A percentile compares a stretch with the other conserved stretches of the same genome.
Conservation (phyloP, 2,329 filamentous ascomycete species). For the Cytospora paraplurivora region DNA sequence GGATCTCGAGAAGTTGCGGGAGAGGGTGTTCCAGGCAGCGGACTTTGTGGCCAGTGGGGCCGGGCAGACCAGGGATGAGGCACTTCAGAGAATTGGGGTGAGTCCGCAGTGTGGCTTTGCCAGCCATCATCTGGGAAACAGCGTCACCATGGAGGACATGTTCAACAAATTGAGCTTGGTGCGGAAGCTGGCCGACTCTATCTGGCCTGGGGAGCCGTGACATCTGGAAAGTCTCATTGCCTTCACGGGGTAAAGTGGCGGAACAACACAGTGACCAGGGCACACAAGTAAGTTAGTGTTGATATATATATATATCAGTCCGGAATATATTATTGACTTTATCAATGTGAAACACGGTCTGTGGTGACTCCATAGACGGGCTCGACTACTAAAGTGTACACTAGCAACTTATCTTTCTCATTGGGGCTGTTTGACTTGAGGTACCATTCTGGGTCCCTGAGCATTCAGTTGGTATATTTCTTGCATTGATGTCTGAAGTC, state of each 20-base stretch:
- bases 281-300: too few relatives aligned
- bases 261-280: too few relatives aligned
- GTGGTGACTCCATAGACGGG: too few relatives aligned
- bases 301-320: too few relatives aligned
- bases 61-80: conserved; percentile 62
- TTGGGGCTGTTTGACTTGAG: too few relatives aligned
- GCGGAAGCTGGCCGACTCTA: conserved; percentile 63
- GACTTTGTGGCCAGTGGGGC: conserved; percentile 67
- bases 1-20: conserved; percentile 56
- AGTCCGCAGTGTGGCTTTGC: conserved; percentile 73
- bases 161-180: conserved; percentile 70
- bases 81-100: conserved; percentile 65
- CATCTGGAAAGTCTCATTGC: conserved; percentile 11
- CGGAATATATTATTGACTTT: too few relatives aligned
- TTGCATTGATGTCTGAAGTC: too few relatives aligned
- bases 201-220: conserved; percentile 54
- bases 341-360: too few relatives aligned
- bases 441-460: too few relatives aligned
- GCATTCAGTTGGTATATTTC: too few relatives aligned
- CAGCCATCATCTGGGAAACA: conserved; percentile 68
- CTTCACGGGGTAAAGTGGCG: background rate
- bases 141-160: conserved; percentile 68
- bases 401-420: too few relatives aligned
- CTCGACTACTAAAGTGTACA: too few relatives aligned
- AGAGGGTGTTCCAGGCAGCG: conserved; percentile 58